phyloP scores from a whole-genome alignment of 441 rosid species.

The Adansonia rubrostipa region DNA sequence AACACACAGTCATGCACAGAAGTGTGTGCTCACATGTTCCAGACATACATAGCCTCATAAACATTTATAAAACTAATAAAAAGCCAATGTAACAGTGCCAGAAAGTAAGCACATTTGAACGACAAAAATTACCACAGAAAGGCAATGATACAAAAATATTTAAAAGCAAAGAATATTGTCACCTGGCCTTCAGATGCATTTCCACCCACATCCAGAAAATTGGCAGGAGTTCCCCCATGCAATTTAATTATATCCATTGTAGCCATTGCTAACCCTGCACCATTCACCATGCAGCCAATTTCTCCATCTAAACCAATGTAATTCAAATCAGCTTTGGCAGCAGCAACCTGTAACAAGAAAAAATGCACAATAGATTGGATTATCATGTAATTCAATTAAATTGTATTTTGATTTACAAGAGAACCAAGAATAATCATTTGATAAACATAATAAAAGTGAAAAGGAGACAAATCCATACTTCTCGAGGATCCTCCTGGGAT shows the following conservation, averaged over 20 bases:
- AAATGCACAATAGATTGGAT: conserved; percentile 13
- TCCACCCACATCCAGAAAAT: conserved; percentile 97
- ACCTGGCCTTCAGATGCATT: conserved; percentile 98
- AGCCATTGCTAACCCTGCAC: conserved; percentile 99
- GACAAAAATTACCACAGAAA: neutral
- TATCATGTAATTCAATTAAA: neutral
- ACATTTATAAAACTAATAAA: neutral
- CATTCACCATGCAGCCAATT: conserved; percentile 99
- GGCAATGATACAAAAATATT: neutral
- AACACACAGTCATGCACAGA: neutral
- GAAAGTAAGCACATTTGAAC: neutral
- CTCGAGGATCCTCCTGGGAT: conserved; percentile 96
- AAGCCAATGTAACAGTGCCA: conserved; percentile 7
- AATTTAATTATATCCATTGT: conserved; percentile 96
- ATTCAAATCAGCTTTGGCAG: conserved; percentile 94
- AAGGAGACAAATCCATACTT: conserved; percentile 53
- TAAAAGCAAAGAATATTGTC: conserved; percentile 29
- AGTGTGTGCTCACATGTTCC: neutral
- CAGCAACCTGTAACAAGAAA: conserved; percentile 67
- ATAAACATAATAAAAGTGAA: conserved; percentile 12
- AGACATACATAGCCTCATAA: neutral
- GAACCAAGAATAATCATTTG: neutral
- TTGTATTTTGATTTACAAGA: neutral
- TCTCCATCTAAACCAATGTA: conserved; percentile 97
- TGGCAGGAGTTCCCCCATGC: conserved; percentile 99